Base-by-base conservation (phyloP, 2,329 filamentous ascomycete genomes). In the Penicillium sp. region DNA sequence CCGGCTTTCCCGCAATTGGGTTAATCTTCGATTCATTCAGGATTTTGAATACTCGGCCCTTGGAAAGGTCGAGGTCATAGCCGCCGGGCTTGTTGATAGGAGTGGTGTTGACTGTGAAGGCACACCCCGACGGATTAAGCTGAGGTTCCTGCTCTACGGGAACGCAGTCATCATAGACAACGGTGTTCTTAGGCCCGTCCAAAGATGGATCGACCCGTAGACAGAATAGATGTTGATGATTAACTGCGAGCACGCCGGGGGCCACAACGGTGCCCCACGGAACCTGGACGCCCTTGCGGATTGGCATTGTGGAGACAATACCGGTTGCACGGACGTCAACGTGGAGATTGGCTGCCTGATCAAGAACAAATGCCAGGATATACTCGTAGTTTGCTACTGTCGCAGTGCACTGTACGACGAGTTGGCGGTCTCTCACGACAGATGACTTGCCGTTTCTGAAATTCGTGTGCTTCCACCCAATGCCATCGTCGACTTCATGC, bases 181-280 rank as follows among this genome's bases (percentile, higher is more conserved):
- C 14, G 11, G 34, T 36, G 6, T 36, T 36, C 34, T 36, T 36
- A 6, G 34, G 34, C 14, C 40, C 51, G 4, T 45, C 51, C 1
- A 54, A 16, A 3, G 39, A 21, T 4, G 51, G 45, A 31, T 54
- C 31, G 3, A 54, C 16, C 10, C 51, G 45, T 11, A 54, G 40
- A 22, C 45, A 49, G 39, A 54, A 49, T 6, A 54, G 29, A 44
- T 54, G 51, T 21, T 54, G 51, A 24, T 49, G 45, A 5, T 49
- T 48, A 13, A 36, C 34, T 2, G 34, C 34, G 34, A 36, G 34
- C 13, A 36, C 34, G 6, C 34, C 34, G 3, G 34, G 34, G n/a
- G 34, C 34, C 1, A 36, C 34, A n/a, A 36, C 34, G 3, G 34
- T 36, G 14, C 34, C 34, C 34, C 34, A 36, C 6, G 34, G 34